These are phyloP conservation scores for Tuber aestivum DNA, from an alignment of 495 filamentous ascomycete species.

Conservation along the genomic window DNA sequence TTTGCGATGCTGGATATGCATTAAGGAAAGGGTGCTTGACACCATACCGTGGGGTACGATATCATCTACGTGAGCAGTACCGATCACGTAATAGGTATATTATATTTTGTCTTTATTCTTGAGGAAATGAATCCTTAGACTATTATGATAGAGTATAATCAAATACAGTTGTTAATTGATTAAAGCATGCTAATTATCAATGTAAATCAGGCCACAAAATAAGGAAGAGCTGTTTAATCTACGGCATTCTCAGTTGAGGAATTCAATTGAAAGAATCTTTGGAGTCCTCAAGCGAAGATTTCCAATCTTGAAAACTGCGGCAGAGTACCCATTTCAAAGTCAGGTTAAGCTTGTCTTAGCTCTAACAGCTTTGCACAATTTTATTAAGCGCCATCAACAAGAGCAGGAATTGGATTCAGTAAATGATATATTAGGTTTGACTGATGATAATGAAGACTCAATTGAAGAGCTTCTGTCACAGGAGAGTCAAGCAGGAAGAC, in stretches of 20 bases:
- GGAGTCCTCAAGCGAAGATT: slow-evolving; percentile 14
- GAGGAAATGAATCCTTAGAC: no score
- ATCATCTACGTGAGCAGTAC: slow-evolving; percentile 9
- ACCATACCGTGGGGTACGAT: slow-evolving; percentile 12
- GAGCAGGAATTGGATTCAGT: no score
- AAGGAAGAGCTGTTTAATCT: slow-evolving; percentile 16
- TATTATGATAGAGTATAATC: no score
- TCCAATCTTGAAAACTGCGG: neutral
- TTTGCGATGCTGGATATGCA: slow-evolving; percentile 22
- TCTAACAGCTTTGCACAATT: slow-evolving; percentile 11
- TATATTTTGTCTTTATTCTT: no score
- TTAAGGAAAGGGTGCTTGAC: neutral
- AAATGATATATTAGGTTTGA: no score
- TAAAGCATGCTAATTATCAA: slow-evolving; percentile 3
- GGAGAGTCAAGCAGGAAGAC: no score
- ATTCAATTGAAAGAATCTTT: slow-evolving; percentile 20
- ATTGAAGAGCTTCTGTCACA: no score
- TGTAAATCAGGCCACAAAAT: neutral
- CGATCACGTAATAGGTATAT: no score
- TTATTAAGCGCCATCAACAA: neutral
- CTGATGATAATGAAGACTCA: no score
- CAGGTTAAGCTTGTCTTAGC: slow-evolving; percentile 7
- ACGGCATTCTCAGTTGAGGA: slow-evolving; percentile 16
- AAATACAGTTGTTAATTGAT: neutral
- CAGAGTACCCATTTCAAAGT: slow-evolving; percentile 5